Evolutionary conservation across 106 monocot genomes (phyloP), one percentile per base, ranked within the genome.

Genomic region (Acanthochlamys bracteata): DNA sequence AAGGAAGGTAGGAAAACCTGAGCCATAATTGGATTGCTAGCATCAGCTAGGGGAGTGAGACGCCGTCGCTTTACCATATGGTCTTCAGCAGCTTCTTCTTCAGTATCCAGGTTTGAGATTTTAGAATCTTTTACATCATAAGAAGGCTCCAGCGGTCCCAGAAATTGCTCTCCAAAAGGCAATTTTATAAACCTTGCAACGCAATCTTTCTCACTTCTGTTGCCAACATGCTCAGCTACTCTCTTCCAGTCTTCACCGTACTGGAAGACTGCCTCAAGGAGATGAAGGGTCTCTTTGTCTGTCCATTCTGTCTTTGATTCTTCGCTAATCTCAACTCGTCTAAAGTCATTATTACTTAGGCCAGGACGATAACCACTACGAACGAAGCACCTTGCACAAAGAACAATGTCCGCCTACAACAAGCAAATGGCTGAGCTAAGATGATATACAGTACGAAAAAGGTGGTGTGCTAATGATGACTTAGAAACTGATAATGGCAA

Each of bases 1-100:
- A 69, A 27, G 40, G 57, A 10, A 49, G 11, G 26, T 19, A 33
- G n/a, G n/a, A 67, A 73, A 43, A 98, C 96, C 96, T 98, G 96
- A 64, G 91, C 91, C 88, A 98, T 85, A 69, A 98, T 91, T 25
- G 91, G 96, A 67, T 98, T 98, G 76, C 88, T 98, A 7, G 91
- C 78, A 85, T 98, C 96, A 20, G 82, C 80, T 67, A 98, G 70
- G 25, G 96, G 96, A 25, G 76, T 83, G 47, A 88, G 78, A 24
- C 66, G 75, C 46, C 63, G 78, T 66, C 78, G 65, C 58, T 95
- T 86, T 25, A 75, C 42, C 10, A 33, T 21, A 25, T 72, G 65
- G 8, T 16, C 42, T 74, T 24, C 33, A 77, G 59, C 39, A 47
- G 74, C 61, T 46, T 52, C 64, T 64, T 22, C 11, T 53, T 42